Conservation (phyloP, 805 yeast genomes). For the Candida chauliodis region DNA sequence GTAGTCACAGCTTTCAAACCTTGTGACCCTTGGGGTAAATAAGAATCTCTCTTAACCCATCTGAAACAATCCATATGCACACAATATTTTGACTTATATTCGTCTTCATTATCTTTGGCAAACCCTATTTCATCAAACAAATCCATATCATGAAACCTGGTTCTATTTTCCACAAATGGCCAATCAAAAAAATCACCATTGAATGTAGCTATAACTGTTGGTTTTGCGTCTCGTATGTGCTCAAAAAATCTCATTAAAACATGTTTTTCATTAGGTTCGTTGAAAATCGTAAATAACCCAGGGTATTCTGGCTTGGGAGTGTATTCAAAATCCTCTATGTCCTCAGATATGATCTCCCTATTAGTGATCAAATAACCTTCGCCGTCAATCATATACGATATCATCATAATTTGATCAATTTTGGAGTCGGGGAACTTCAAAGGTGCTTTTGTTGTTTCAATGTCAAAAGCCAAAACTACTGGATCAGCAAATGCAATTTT, state of each 20-base stretch:
- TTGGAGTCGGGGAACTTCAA: constrained; percentile 91
- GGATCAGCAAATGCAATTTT: constrained; percentile 96
- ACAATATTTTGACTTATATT: constrained; percentile 88
- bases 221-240: constrained; percentile 81
- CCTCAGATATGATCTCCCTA: constrained; percentile 89
- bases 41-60: constrained; percentile 98
- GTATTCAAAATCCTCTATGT: constrained; percentile 94
- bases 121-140: constrained; percentile 95
- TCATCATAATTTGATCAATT: constrained; percentile 96
- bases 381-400: constrained; percentile 98
- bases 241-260: constrained; percentile 77
- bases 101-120: constrained; percentile 83
- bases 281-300: constrained; percentile 84
- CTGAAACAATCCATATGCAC: constrained; percentile 96
- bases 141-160: constrained; percentile 76
- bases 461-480: constrained; percentile 93
- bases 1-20: constrained; percentile 98
- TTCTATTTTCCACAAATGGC: constrained; percentile 94
- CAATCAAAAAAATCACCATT: constrained; percentile 99
- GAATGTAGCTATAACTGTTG: constrained; percentile 96
- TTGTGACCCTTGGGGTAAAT: constrained; percentile 97
- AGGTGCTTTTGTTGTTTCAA: constrained; percentile 96
- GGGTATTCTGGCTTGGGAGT: constrained; percentile 96
- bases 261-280: constrained; percentile 81
- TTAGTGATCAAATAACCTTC: constrained; percentile 93